Conservation (phyloP, 257 asterid genomes). For the Capsicum chinense region DNA sequence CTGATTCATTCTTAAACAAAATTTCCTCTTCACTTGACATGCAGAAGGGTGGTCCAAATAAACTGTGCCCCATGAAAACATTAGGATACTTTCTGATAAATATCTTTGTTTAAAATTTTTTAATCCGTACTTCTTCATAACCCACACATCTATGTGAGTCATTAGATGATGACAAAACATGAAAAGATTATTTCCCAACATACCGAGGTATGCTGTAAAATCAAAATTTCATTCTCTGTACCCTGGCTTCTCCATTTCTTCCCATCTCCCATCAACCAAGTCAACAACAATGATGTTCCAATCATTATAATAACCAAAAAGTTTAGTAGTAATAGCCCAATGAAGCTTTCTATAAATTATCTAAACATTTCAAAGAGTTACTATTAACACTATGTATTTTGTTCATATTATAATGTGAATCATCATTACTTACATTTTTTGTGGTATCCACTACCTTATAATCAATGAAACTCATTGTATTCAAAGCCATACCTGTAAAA, state of each 20-base stretch:
- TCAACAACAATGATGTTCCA: not conserved
- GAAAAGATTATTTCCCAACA: no score
- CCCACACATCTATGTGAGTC: no score
- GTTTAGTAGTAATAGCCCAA: not conserved
- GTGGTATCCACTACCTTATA: not conserved
- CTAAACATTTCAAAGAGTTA: not conserved
- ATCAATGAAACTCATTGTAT: not conserved
- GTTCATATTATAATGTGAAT: no score
- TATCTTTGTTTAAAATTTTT: no score
- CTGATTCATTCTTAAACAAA: conserved; percentile 36
- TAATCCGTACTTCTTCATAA: no score
- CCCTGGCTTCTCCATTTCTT: no score
- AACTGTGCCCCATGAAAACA: conserved; percentile 26
- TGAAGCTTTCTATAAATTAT: not conserved
- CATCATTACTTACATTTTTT: no score
- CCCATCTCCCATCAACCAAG: not conserved
- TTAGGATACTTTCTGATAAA: no score
- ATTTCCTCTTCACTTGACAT: conserved; percentile 45
- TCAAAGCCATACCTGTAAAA: not conserved
- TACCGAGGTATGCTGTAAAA: no score
- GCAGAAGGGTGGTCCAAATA: conserved; percentile 32
- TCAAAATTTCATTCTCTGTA: no score
- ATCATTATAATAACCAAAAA: not conserved
- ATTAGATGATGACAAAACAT: no score
- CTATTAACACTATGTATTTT: no score